Evolutionary conservation across 2,329 filamentous ascomycete genomes (phyloP), one percentile per base, ranked within the genome.

Genomic region (Fonsecaea monophora): DNA sequence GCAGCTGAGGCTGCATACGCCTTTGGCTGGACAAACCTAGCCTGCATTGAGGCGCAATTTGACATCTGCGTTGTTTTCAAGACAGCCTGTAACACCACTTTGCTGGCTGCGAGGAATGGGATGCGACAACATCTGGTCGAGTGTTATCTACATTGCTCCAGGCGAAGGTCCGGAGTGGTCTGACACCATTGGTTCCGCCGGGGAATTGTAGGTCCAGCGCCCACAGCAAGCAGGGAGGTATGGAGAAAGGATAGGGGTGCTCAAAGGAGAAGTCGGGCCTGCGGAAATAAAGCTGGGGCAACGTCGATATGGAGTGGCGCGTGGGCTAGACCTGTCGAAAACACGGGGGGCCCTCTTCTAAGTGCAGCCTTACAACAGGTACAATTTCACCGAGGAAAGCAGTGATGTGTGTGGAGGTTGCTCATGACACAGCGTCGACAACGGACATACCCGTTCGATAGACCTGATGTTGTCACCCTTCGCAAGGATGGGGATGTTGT

Each of bases 401-500:
- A 18, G 12, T 34, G 15, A 13, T 25, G 42, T 13, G 34, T 61
- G 45, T 37, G 25, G 30, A 32, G 30, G 34, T 35, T 4, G 53
- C 13, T 15, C 32, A 38, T 60, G 13, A 25, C 59, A 61, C 59
- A 40, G 48, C 48, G 59, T 42, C 48, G 25, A 61, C 45, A 40
- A n/a, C 59, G 48, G 59, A 48, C 34, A 54, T 21, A 42, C 32
- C 59, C 59, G 59, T 53, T 18, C 54, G 59, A 53, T 54, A 54
- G 59, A 42, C 48, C 38, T 12, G 45, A 9, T 21, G 18, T 50
- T 50, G 21, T 30, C 45, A 25, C 18, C 45, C 45, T 25, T 30
- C 21, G 18, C 15, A 10, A 50, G 45, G 21, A 50, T 50, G 21
- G 45, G 21, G 34, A 53, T 21, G 57, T 40, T 40, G 48, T 30